Evolutionary conservation across 1,284 basidiomycete genomes (phyloP).

Genomic region (Volvariella surrecta): DNA sequence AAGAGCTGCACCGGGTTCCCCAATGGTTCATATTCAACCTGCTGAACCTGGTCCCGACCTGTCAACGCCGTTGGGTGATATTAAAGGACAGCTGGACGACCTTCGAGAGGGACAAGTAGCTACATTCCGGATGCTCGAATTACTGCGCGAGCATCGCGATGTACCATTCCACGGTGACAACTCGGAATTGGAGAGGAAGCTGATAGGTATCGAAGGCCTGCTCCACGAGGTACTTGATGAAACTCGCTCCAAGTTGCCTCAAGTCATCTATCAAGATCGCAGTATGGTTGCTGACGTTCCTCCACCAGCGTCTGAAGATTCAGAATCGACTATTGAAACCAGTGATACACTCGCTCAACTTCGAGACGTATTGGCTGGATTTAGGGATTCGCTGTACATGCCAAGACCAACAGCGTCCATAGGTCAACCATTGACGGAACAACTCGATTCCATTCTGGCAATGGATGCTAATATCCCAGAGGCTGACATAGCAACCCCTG

Average conservation of each 20-base stretch:
- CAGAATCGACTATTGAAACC: slow-evolving; percentile 19
- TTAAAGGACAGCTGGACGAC: slow-evolving; percentile 41
- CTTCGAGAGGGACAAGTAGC: slow-evolving; percentile 50
- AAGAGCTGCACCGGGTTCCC: slow-evolving; percentile 13
- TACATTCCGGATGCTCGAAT: slow-evolving; percentile 44
- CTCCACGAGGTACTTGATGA: slow-evolving; percentile 26
- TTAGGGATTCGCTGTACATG: slow-evolving; percentile 16
- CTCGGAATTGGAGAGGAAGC: slow-evolving; percentile 26
- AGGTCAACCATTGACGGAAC: slow-evolving; percentile 45
- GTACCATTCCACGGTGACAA: slow-evolving; percentile 23
- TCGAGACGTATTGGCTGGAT: slow-evolving; percentile 13
- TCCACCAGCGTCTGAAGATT: slow-evolving; percentile 11
- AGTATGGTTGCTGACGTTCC: slow-evolving; percentile 13
- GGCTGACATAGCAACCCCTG: slow-evolving; percentile 38
- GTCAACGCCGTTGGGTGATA: slow-evolving; percentile 31
- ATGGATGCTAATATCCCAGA: slow-evolving; percentile 30
- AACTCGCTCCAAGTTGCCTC: slow-evolving; percentile 17
- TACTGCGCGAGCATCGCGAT: slow-evolving; percentile 24
- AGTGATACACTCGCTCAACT: slow-evolving; percentile 18
- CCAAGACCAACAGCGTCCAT: slow-evolving; percentile 23
- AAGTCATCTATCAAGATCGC: slow-evolving; percentile 10
- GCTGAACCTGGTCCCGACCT: slow-evolving; percentile 27
- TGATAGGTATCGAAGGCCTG: slow-evolving; percentile 33
- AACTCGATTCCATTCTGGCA: slow-evolving; percentile 50
- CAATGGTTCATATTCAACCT: slow-evolving; percentile 35